Evolutionary conservation across 352 stramenopile genomes (phyloP).

Genomic region (Phytophthora melonis): DNA sequence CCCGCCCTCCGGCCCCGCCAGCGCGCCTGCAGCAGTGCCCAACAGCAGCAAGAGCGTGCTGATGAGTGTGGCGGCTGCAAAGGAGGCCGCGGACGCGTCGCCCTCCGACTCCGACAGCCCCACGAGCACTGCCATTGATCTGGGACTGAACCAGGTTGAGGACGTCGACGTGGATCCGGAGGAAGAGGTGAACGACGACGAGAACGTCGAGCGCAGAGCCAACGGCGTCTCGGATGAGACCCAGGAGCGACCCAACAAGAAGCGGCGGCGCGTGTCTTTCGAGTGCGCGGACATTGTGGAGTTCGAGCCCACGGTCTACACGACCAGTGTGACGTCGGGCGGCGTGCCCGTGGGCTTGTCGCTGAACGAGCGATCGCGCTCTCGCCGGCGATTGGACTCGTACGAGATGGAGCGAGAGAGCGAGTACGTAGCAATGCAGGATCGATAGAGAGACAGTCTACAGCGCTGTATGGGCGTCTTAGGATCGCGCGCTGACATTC

Average conservation of each 20-base stretch:
- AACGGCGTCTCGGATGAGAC: constrained; percentile 21
- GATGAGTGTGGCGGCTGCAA: constrained; percentile 28
- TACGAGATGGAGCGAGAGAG: constrained; percentile 79
- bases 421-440: constrained; percentile 49
- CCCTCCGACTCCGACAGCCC: constrained; percentile 31
- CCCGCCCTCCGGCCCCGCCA: constrained; percentile 36
- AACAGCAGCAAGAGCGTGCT: constrained; percentile 34
- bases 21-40: constrained; percentile 28
- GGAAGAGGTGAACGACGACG: constrained; percentile 33
- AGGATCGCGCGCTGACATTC: constrained; percentile 8
- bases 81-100: constrained; percentile 24
- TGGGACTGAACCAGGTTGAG: constrained; percentile 13
- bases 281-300: constrained; percentile 87
- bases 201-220: constrained; percentile 34
- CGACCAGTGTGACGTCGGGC: constrained; percentile 81
- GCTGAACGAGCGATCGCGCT: constrained; percentile 78
- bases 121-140: constrained; percentile 31
- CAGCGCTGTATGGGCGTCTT: neutral
- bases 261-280: constrained; percentile 75
- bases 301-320: constrained; percentile 87
- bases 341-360: constrained; percentile 83
- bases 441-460: neutral
- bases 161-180: constrained; percentile 21
- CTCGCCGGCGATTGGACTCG: constrained; percentile 79
- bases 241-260: constrained; percentile 57